Percentiles rank a stretch among this genome's conserved stretches.
Evolutionary conservation across 306 rosid genomes (phyloP).

Genomic region (Cercis canadensis): DNA sequence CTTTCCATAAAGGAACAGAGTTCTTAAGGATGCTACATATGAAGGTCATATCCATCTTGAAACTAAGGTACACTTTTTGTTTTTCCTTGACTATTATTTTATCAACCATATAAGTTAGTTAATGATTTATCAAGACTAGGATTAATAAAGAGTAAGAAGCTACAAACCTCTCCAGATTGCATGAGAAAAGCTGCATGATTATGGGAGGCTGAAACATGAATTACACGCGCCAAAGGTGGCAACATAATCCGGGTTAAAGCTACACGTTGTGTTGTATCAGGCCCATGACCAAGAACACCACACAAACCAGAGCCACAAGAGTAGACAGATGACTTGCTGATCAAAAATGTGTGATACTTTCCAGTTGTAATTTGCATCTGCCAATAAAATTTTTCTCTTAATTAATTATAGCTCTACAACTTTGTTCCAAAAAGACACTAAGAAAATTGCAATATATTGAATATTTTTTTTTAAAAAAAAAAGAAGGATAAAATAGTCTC

Average conservation of each 20-base stretch:
- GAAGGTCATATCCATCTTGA: no score
- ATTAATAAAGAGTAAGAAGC: constrained; percentile 18
- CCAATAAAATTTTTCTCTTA: constrained; percentile 33
- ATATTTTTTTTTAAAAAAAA: not conserved
- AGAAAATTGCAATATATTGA: constrained; percentile 30
- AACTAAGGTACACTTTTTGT: no score
- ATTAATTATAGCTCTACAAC: constrained; percentile 33
- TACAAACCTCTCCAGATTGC: constrained; percentile 86
- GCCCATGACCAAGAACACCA: constrained; percentile 94
- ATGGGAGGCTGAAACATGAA: constrained; percentile 86
- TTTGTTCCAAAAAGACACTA: not conserved
- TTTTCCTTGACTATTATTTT: no score
- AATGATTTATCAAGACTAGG: no score
- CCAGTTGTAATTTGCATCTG: constrained; percentile 96
- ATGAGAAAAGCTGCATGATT: constrained; percentile 87
- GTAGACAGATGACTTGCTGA: constrained; percentile 76
- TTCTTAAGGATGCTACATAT: no score
- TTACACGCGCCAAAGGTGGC: constrained; percentile 66
- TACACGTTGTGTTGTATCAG: constrained; percentile 78
- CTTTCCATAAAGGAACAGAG: no score
- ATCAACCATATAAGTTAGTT: no score
- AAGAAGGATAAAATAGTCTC: no score
- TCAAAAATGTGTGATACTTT: constrained; percentile 81
- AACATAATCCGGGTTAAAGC: constrained; percentile 64
- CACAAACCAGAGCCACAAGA: constrained; percentile 89